Base-by-base conservation (phyloP, 192 early-diverging fungal species). In the Dispira simplex region DNA sequence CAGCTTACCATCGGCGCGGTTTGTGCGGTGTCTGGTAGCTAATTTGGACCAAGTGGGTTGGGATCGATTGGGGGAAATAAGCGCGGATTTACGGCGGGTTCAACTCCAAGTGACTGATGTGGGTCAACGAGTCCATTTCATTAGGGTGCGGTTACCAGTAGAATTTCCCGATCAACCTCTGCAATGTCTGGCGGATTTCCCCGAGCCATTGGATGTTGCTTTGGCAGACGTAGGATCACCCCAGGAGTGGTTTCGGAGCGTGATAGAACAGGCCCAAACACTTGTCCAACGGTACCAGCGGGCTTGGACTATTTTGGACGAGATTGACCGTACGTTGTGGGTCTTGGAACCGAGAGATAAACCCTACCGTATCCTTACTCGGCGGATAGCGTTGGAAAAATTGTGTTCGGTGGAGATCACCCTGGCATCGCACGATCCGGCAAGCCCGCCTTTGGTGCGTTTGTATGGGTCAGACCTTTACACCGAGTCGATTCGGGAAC, bases 351-450 rank as follows among this genome's bases (percentile, higher is more conserved):
- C 58, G 0, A 28, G 39, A 43, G 32, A 27, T 44, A 28, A 60
- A 21, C 58, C 13, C 14, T 60, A 60, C 13, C 39, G 14, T 32
- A 60, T 32, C 12, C 14, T 60, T 28, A 60, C 58, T 14, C 58
- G 58, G 0, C 58, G 58, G 13, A 12, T 60, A 10, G 58, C 58
- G 10, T 21, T 60, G 32, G 58, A 60, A 18, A 18, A 60, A 12
- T 18, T 60, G 21, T 60, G 58, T 44, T 60, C 58, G 14, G 13
- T 60, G 58, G 58, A 60, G 21, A 3, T 60, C 14, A 60, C 58
- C 2, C 26, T 60, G 16, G 26, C 4, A 18, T 18, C 39, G 3
- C 39, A 27, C 21, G 21, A 28, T 21, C 58, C 58, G 3, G 39
- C 11, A 16, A 44, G 21, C 32, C 26, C 18, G 14, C 58, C 58